phyloP scores from a whole-genome alignment of 179 eudicot species.

The Drosera spatulata region DNA sequence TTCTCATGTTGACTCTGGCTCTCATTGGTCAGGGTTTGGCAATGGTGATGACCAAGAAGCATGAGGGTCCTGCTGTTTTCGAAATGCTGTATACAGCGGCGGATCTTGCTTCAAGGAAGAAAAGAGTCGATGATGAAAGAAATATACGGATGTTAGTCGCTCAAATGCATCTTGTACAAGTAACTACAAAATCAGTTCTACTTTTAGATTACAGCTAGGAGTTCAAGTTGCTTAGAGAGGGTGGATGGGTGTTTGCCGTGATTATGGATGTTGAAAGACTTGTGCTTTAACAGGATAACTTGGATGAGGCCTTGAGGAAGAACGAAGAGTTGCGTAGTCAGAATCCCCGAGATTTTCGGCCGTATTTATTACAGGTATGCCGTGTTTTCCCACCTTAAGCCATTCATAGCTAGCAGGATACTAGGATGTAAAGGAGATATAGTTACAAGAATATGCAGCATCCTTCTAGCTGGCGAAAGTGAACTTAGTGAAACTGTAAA shows the following conservation, averaged over 20 bases:
- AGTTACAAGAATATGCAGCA: too few species aligned
- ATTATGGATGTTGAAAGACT: not conserved
- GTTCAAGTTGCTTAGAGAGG: not conserved
- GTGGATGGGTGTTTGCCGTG: not conserved
- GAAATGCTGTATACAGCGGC: slow-evolving; percentile 69
- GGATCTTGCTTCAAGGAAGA: slow-evolving; percentile 44
- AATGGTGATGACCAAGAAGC: slow-evolving; percentile 95
- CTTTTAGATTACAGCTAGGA: slow-evolving; percentile 1
- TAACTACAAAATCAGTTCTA: slow-evolving; percentile 23
- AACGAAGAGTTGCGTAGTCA: slow-evolving; percentile 52
- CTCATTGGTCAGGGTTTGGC: slow-evolving; percentile 61
- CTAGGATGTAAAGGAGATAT: too few species aligned
- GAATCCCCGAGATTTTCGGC: slow-evolving; percentile 93
- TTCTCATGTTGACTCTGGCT: not conserved
- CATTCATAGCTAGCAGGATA: too few species aligned
- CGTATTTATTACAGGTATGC: slow-evolving; percentile 85
- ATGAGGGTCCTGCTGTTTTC: slow-evolving; percentile 77
- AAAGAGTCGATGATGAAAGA: slow-evolving; percentile 76
- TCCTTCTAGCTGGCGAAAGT: too few species aligned
- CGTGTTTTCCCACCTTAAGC: too few species aligned
- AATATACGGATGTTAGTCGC: slow-evolving; percentile 80
- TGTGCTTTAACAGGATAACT: slow-evolving; percentile 51
- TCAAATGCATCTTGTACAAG: slow-evolving; percentile 87
- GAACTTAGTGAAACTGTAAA: too few species aligned
- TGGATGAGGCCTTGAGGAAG: slow-evolving; percentile 63